phyloP scores from a whole-genome alignment of 2,329 filamentous ascomycete species.

The Coniella lustricola region DNA sequence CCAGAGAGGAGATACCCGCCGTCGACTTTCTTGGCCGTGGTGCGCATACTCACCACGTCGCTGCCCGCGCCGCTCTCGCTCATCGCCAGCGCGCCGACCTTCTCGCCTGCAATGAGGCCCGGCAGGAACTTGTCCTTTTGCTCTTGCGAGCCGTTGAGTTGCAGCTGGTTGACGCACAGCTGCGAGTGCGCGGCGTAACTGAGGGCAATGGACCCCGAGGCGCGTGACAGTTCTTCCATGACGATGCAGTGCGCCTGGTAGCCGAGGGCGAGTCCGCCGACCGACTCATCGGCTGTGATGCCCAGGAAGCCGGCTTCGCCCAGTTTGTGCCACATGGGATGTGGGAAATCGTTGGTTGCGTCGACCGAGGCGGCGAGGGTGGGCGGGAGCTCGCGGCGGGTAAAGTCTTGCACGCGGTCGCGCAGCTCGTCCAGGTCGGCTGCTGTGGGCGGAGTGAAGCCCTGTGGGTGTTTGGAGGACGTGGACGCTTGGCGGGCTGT shows the following conservation, averaged over 20 bases:
- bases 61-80: conserved; percentile 84
- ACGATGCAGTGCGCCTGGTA: conserved; percentile 96
- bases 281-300: conserved; percentile 87
- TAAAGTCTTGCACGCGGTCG: conserved; percentile 82
- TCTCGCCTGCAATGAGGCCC: conserved; percentile 70
- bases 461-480: conserved; percentile 47
- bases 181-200: conserved; percentile 96
- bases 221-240: conserved; percentile 89
- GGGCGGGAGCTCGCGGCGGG: conserved; percentile 77
- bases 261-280: conserved; percentile 83
- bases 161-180: conserved; percentile 92
- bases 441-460: conserved; percentile 61
- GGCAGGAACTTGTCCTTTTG: conserved; percentile 81
- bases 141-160: conserved; percentile 71
- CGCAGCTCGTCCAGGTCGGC: conserved; percentile 74
- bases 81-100: conserved; percentile 88
- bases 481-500: conserved; percentile 38
- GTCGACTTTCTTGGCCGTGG: conserved; percentile 69
- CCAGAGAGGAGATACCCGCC: conserved; percentile 83
- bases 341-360: conserved; percentile 77
- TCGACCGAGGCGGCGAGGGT: conserved; percentile 80
- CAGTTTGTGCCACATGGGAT: conserved; percentile 87
- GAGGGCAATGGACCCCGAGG: conserved; percentile 75
- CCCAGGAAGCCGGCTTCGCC: conserved; percentile 88
- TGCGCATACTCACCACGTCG: conserved; percentile 95